Base-by-base conservation (phyloP, 2,329 filamentous ascomycete genomes). In the Fusarium sulawesiense region DNA sequence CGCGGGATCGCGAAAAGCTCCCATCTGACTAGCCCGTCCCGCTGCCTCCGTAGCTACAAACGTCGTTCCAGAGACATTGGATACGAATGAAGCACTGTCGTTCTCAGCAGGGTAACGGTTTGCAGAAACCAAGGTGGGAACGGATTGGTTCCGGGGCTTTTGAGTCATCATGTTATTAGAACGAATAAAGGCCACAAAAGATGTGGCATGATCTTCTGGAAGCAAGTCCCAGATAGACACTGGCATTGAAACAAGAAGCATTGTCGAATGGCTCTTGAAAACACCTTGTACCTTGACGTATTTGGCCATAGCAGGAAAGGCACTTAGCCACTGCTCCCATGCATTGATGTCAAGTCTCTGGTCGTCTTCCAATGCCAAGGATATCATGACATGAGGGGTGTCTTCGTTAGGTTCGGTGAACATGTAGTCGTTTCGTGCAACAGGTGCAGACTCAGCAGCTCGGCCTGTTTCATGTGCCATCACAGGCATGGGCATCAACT, bases 221-320 rank as follows among this genome's bases (percentile, higher is more conserved):
- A 89, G 79, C 45, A 89, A 77, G 68, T 89, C 85, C 87, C 87
- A 89, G 5, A 89, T 80, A 77, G 86, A 86, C 13, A 89, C 84
- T 0, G 87, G 87, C 74, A 89, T 80, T 0, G 87, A 89, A 4
- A 89, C 76, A 9, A 89, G 76, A 8, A 89, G 80, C 44, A 89
- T 77, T 0, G 85, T 89, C 1, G 87, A 89, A 70, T 89, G 86
- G 51, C 87, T 89, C 72, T 87, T 88, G 76, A 89, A 89, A 2
- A 88, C 83, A 11, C 86, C 87, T 71, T 89, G 87, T 8, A 89
- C 83, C 71, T 88, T 88, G 76, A 88, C 86, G 66, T 88, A 86
- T 69, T 86, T 88, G 44, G 87, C 87, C 58, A 89, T 78, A 4
- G 86, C 84, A 1, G 87, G 87, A 64, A 89, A 88, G 20, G 80